A percentile compares a stretch with the other conserved stretches of the same genome.
phyloP scores from a whole-genome alignment of 805 yeast species.

The Candida endomychidarum region DNA sequence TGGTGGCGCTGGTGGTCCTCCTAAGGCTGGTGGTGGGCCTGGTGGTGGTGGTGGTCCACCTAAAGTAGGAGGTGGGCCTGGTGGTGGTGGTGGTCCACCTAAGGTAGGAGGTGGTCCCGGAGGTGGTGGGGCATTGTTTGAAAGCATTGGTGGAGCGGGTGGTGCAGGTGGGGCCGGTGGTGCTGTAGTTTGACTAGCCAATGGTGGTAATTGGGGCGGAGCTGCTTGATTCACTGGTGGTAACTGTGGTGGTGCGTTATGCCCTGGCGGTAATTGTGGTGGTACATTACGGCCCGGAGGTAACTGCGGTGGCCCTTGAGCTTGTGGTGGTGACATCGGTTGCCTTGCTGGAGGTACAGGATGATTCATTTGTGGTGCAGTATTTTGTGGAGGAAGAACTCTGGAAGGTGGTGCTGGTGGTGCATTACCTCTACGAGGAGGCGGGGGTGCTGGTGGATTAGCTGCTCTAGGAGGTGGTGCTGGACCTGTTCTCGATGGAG shows the following conservation, averaged over 20 bases:
- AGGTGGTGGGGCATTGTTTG: constrained; percentile 24
- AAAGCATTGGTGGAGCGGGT: constrained; percentile 19
- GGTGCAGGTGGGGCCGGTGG: constrained; percentile 24
- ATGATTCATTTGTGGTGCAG: constrained; percentile 4
- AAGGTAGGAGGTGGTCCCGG: constrained; percentile 35
- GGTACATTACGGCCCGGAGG: not conserved
- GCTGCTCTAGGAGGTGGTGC: constrained; percentile 13
- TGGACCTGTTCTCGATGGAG: constrained; percentile 14
- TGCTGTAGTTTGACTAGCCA: constrained; percentile 20
- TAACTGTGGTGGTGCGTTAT: constrained; percentile 16
- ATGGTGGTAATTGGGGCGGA: constrained; percentile 29
- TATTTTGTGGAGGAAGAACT: not conserved
- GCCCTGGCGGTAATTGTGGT: constrained; percentile 3
- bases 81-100: constrained; percentile 18
- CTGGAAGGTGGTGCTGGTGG: constrained; percentile 20
- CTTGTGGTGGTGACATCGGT: constrained; percentile 7
- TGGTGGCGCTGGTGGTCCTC: constrained; percentile 23
- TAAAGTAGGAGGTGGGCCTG: constrained; percentile 19
- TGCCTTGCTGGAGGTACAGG: constrained; percentile 14
- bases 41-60: constrained; percentile 28
- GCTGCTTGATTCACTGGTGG: constrained; percentile 25
- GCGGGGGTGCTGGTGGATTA: constrained; percentile 17
- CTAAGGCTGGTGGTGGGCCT: constrained; percentile 22
- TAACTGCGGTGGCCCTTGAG: constrained; percentile 12
- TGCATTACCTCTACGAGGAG: constrained; percentile 14